Base-by-base conservation (phyloP, 1,284 basidiomycete genomes). In the Trametes sp. region DNA sequence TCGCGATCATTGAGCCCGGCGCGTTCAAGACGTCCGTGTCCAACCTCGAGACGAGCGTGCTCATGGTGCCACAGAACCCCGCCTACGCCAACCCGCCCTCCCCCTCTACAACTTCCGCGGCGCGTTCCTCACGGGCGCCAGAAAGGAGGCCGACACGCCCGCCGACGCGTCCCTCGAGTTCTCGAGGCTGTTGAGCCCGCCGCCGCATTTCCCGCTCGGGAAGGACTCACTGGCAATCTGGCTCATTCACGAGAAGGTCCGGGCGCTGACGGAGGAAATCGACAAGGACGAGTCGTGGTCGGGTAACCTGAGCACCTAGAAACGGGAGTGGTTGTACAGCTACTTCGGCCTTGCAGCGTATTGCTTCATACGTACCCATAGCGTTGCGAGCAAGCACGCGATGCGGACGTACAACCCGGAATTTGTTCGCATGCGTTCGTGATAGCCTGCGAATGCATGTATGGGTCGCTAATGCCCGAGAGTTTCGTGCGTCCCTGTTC, bases 1-100 rank as follows among this genome's bases (percentile, higher is more conserved):
- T 67, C 24, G 61, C 62, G 4, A 33, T 64, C 42, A 33, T 68
- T 31, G 64, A 65, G 53, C 59, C 62, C 16, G 68, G 66, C 13
- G 53, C 45, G 14, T 68, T 68, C 61, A 26, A 33, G 11, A 68
- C 68, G 1, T 28, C 45, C 45, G 45, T 26, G 9, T 48, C 28
- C 23, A 63, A 63, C 10, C 21, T 59, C 38, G 44, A 23, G 11
- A 41, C 38, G 13, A 24, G 21, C 33, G 36, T 29, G 42, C n/a
- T 49, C 26, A 21, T 45, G 23, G 7, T 51, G 4, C 59, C 62
- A 3, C 57, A 45, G 21, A 66, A 62, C 42, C 64, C 68, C 21
- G 68, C 68, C 6, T 68, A 70, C 52, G 44, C 54, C 35, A 55
- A 64, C 52, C 46, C 50, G 19, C 36, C 16, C 36, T 50, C 45